These are phyloP conservation scores for Wickerhamomyces queroliae DNA, from an alignment of 805 yeast species.

Conservation along the genomic window DNA sequence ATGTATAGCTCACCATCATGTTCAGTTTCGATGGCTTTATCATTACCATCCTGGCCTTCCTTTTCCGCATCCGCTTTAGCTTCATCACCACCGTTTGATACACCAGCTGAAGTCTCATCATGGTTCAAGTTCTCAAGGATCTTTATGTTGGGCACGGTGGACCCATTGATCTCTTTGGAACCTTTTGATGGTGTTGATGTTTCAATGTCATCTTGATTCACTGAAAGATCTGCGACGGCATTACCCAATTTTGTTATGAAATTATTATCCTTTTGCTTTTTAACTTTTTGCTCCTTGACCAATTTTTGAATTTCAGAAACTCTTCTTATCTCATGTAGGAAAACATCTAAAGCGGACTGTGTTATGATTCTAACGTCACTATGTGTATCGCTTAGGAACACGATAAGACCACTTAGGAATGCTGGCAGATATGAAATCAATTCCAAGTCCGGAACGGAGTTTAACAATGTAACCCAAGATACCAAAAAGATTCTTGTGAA, in stretches of 20 bases:
- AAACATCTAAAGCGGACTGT: conserved; percentile 63
- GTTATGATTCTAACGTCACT: conserved; percentile 86
- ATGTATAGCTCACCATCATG: conserved; percentile 51
- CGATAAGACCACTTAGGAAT: conserved; percentile 76
- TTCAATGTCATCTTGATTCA: conserved; percentile 11
- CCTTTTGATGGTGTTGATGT: conserved; percentile 22
- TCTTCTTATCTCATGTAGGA: conserved; percentile 74
- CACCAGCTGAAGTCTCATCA: neutral
- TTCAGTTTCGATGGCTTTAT: conserved; percentile 18
- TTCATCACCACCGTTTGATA: neutral
- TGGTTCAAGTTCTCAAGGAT: neutral
- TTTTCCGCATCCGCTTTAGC: conserved; percentile 16
- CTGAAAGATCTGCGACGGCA: neutral
- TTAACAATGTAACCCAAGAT: conserved; percentile 89
- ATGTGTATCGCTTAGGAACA: conserved; percentile 76
- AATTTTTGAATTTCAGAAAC: conserved; percentile 63
- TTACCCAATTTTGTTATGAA: neutral
- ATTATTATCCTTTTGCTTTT: conserved; percentile 11
- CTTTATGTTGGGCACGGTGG: conserved; percentile 5
- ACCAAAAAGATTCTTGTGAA: conserved; percentile 87
- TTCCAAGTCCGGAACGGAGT: conserved; percentile 89
- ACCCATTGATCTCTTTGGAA: conserved; percentile 16
- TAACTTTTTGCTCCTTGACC: conserved; percentile 29
- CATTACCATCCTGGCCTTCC: conserved; percentile 2
- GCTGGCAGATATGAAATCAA: conserved; percentile 83